A percentile compares a stretch with the other conserved stretches of the same genome.
These are phyloP conservation scores for Tulasnella sp. DNA, from an alignment of 768 basidiomycete genomes.

Conservation along the genomic window DNA sequence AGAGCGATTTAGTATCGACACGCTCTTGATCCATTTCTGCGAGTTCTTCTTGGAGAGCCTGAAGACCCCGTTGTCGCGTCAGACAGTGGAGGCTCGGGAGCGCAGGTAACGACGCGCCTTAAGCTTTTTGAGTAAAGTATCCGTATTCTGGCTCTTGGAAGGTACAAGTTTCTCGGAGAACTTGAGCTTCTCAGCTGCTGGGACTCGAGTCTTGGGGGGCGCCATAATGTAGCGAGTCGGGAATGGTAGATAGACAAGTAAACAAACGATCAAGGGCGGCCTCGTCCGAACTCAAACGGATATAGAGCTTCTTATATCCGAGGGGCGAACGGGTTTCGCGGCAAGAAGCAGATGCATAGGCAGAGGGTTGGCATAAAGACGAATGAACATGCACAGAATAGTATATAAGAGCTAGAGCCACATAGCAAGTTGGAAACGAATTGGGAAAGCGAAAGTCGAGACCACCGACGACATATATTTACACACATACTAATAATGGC, in stretches of 20 bases:
- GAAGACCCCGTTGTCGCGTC: not conserved
- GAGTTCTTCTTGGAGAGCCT: constrained; percentile 36
- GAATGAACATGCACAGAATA: not conserved
- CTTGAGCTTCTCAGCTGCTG: constrained; percentile 23
- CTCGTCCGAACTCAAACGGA: not conserved
- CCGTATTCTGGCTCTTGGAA: constrained; percentile 66
- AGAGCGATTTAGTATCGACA: constrained; percentile 64
- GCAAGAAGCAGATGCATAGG: not conserved
- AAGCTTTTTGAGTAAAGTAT: constrained; percentile 76
- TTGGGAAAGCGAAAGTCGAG: not conserved
- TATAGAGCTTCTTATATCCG: not conserved
- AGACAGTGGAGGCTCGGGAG: not conserved
- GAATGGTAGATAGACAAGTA: not conserved
- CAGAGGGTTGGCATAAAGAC: not conserved
- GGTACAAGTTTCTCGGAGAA: constrained; percentile 81
- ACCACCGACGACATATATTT: not conserved
- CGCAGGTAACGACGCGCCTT: constrained; percentile 31
- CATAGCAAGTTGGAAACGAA: not conserved
- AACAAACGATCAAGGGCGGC: not conserved
- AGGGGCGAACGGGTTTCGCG: not conserved
- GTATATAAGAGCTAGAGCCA: not conserved
- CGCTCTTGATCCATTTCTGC: constrained; percentile 78
- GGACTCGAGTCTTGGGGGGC: constrained; percentile 1
- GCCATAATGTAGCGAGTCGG: not conserved
- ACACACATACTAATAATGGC: not conserved